A percentile compares a stretch with the other conserved stretches of the same genome.
These are phyloP conservation scores for Picocystis salinarum DNA, from an alignment of 139 green algal species.

Conservation along the genomic window DNA sequence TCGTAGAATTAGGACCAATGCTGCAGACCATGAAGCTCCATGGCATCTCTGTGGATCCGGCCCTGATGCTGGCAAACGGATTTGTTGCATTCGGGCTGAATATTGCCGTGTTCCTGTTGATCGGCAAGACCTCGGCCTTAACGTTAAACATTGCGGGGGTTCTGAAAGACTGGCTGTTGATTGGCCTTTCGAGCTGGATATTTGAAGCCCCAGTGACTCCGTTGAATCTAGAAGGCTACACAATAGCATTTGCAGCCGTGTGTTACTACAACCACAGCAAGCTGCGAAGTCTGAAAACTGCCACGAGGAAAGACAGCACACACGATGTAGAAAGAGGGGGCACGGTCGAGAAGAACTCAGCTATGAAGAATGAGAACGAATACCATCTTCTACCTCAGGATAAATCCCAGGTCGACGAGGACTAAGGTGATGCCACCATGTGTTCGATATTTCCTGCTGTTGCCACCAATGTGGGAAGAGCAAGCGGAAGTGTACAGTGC, in stretches of 20 bases:
- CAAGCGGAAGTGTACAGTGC: too few relatives aligned
- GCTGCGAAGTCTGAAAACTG: too few relatives aligned
- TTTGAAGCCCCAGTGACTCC: slow-evolving; percentile 69
- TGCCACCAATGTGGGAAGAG: too few relatives aligned
- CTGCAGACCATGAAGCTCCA: slow-evolving; percentile 7
- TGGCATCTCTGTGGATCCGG: slow-evolving; percentile 32
- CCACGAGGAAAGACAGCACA: too few relatives aligned
- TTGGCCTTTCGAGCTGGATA: slow-evolving; percentile 68
- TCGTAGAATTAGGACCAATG: slow-evolving; percentile 23
- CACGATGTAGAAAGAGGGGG: too few relatives aligned
- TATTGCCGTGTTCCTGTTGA: slow-evolving; percentile 70
- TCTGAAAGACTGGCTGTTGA: slow-evolving; percentile 28
- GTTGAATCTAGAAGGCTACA: slow-evolving; percentile 67
- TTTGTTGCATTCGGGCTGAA: slow-evolving; percentile 70
- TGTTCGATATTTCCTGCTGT: too few relatives aligned
- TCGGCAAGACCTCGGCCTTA: slow-evolving; percentile 80
- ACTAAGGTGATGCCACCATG: too few relatives aligned
- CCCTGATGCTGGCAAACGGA: slow-evolving; percentile 73
- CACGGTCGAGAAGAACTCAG: too few relatives aligned
- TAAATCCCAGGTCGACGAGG: too few relatives aligned
- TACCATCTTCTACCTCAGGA: too few relatives aligned
- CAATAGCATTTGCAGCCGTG: slow-evolving; percentile 38
- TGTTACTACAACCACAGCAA: slow-evolving; percentile 41
- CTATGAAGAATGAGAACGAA: too few relatives aligned
- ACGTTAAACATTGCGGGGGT: slow-evolving; percentile 46